Evolutionary conservation across 2,329 filamentous ascomycete genomes (phyloP).

Genomic region (Xylaria polymorpha): DNA sequence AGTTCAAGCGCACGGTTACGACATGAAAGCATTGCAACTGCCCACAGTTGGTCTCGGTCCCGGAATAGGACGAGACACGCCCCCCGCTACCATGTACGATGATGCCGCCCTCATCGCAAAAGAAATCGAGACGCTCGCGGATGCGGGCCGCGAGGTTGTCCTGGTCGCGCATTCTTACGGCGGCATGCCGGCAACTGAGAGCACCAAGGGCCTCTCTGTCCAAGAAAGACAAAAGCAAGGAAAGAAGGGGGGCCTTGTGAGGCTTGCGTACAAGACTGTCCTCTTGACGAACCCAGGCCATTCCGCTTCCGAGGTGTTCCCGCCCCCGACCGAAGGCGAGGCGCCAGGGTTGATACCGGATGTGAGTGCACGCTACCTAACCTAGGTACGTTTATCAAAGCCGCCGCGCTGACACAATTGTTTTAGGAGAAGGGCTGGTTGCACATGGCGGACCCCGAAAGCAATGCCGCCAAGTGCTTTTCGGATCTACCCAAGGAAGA

Average conservation of each 20-base stretch:
- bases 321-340: slow-evolving; percentile 17
- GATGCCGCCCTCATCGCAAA: slow-evolving; percentile 51
- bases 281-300: slow-evolving; percentile 44
- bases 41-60: slow-evolving; percentile 34
- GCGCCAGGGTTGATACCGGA: slow-evolving; percentile 17
- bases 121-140: slow-evolving; percentile 52
- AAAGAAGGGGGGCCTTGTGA: slow-evolving; percentile 53
- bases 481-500: slow-evolving; percentile 46
- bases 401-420: slow-evolving; percentile 4
- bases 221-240: slow-evolving; percentile 50
- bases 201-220: slow-evolving; percentile 51
- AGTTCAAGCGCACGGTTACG: slow-evolving; percentile 39
- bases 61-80: slow-evolving; percentile 17
- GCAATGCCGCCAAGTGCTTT: slow-evolving; percentile 40
- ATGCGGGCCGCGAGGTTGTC: slow-evolving; percentile 45
- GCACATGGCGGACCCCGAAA: slow-evolving; percentile 34
- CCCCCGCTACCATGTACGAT: slow-evolving; percentile 48
- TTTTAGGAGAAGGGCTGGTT: slow-evolving; percentile 48
- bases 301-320: slow-evolving; percentile 28
- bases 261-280: slow-evolving; percentile 49
- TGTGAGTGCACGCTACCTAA: slow-evolving; percentile 18
- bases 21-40: slow-evolving; percentile 41
- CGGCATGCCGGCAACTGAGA: slow-evolving; percentile 47
- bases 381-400: not conserved
- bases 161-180: slow-evolving; percentile 47